Percentiles rank a stretch among this genome's conserved stretches.
These are phyloP conservation scores for Candida cerambycidarum DNA, from an alignment of 805 yeast genomes.

Conservation along the genomic window DNA sequence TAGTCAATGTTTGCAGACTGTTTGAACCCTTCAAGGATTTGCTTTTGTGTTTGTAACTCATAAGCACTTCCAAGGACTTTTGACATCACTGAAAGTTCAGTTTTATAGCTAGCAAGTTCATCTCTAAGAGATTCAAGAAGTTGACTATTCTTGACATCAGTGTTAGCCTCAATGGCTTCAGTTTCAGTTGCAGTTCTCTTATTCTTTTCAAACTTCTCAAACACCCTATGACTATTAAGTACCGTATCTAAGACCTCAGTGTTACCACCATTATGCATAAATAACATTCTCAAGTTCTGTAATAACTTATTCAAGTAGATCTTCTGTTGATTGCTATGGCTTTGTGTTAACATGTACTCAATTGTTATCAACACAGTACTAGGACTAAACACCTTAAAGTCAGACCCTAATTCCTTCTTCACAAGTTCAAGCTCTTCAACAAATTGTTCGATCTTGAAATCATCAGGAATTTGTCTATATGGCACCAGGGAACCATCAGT, in stretches of 20 bases:
- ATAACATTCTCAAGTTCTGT: constrained; percentile 37
- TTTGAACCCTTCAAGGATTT: not conserved
- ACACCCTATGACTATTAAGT: constrained; percentile 47
- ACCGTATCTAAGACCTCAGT: constrained; percentile 58
- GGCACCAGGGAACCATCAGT: not conserved
- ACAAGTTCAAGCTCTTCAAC: constrained; percentile 26
- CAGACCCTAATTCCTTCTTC: constrained; percentile 12
- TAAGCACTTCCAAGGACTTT: not conserved
- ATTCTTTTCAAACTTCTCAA: constrained; percentile 41
- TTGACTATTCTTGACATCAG: not conserved
- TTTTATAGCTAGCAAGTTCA: not conserved
- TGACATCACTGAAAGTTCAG: not conserved
- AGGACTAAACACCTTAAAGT: constrained; percentile 18
- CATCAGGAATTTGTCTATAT: constrained; percentile 34
- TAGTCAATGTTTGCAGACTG: not conserved
- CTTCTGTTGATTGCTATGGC: not conserved
- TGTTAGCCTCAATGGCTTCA: not conserved
- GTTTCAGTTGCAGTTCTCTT: not conserved
- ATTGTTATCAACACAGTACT: constrained; percentile 4
- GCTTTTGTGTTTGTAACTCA: not conserved
- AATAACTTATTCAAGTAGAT: constrained; percentile 10
- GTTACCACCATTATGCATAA: constrained; percentile 55
- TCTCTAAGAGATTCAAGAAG: not conserved
- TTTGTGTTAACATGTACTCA: constrained; percentile 6
- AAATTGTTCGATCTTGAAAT: constrained; percentile 32